Base-by-base conservation (phyloP, 331 rosid species). In the Rosa hybrid region DNA sequence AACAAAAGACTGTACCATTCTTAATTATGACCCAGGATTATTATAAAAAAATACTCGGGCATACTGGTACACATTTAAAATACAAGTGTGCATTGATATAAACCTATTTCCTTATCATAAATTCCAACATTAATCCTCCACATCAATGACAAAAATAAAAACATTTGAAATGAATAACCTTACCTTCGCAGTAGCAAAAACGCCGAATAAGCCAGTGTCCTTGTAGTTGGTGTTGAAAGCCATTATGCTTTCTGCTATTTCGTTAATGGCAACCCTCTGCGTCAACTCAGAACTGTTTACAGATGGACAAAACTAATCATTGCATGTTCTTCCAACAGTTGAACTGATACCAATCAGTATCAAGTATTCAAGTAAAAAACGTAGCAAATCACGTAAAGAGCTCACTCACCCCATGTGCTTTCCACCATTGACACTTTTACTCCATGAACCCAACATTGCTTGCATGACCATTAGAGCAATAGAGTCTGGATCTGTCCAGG, bases 401-500 rank as follows among this genome's bases (percentile, higher is more conserved):
- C 76, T 87, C 83, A 93, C 76, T 87, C 83, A 93, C 99, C 99
- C 98, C 98, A 93, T 90, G 86, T 96, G 99, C 84, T 93, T 93
- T 90, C 94, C 99, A 72, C 98, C 96, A 42, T 91, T 94, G 8
- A 94, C 91, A 48, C 82, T 85, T 84, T 96, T 96, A 79, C 91
- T 96, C 98, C 98, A 96, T 23, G 99, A 91, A 25, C 98, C 99
- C 86, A 96, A 59, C 98, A 96, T 89, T 23, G 99, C 94, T 34
- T 96, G 99, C 97, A 96, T 96, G 83, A 96, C 99, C 99, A 91
- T 96, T 73, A 96, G 83, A 56, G 97, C 79, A 84, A 93, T 86
- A 65, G 98, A 96, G 82, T 96, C 98, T 27, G 99, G 99, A 85
- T 96, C 99, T 53, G 93, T 93, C 99, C 99, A 93, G n/a, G 97